phyloP scores from a whole-genome alignment of 441 rosid genomes.

The Aquilaria agallochum region DNA sequence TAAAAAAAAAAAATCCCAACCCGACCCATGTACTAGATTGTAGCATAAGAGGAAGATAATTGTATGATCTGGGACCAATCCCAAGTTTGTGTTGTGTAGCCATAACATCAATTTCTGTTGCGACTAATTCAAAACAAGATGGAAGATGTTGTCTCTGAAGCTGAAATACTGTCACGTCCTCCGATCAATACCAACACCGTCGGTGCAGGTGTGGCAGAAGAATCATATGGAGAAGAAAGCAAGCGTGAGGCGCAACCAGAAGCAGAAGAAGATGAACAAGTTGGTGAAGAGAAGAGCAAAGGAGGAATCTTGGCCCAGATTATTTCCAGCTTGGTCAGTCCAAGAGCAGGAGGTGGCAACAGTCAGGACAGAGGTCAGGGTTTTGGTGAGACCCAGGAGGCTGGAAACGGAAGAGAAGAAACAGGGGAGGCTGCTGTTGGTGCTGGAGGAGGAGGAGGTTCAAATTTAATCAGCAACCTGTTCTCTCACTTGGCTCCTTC shows the following conservation, averaged over 20 bases:
- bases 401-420: conserved; percentile 4
- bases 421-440: conserved; percentile 9
- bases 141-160: conserved; percentile 54
- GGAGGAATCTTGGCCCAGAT: conserved; percentile 32
- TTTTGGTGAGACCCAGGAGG: conserved; percentile 2
- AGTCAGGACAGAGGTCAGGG: conserved; percentile 8
- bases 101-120: too few relatives aligned
- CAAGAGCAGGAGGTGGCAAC: conserved; percentile 15
- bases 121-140: conserved; percentile 10
- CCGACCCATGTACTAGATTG: too few relatives aligned
- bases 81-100: too few relatives aligned
- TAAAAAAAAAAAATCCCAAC: too few relatives aligned
- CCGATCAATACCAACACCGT: conserved; percentile 3
- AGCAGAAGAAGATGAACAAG: conserved; percentile 11
- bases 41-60: too few relatives aligned
- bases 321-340: conserved; percentile 33
- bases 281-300: conserved; percentile 18
- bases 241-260: conserved; percentile 9
- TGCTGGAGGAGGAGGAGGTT: conserved; percentile 17
- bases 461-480: conserved; percentile 46
- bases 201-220: conserved; percentile 3
- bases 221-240: conserved; percentile 7
- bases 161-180: conserved; percentile 30
- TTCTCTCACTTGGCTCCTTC: conserved; percentile 52
- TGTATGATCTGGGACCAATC: too few relatives aligned